These are phyloP conservation scores for Camellia japonica DNA, from an alignment of 148 eudicot species.

Conservation along the genomic window DNA sequence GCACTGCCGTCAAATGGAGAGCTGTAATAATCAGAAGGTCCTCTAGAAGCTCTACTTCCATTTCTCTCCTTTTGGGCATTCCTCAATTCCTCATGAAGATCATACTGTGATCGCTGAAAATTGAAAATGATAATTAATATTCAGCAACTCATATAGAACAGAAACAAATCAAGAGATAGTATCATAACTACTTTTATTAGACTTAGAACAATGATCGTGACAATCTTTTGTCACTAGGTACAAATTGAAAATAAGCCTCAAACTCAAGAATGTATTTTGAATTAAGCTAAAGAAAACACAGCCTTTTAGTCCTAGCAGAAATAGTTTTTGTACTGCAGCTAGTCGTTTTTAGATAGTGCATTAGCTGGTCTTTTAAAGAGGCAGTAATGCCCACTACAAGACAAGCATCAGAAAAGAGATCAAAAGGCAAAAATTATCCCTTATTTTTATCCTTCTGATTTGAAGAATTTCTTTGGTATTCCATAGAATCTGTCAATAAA, in stretches of 20 bases:
- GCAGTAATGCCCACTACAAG: background rate
- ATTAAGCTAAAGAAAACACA: too few species aligned
- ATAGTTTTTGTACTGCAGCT: background rate
- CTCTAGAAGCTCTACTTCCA: too few species aligned
- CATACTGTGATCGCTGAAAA: constrained; percentile 70
- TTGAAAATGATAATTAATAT: background rate
- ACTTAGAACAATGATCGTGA: background rate
- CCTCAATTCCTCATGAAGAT: constrained; percentile 64
- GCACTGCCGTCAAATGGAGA: too few species aligned
- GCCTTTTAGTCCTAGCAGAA: background rate
- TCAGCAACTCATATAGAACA: background rate
- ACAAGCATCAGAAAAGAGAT: background rate
- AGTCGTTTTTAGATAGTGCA: background rate
- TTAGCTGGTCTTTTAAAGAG: background rate
- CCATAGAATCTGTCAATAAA: background rate
- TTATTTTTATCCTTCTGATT: background rate
- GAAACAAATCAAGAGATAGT: background rate
- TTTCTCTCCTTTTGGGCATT: constrained; percentile 25
- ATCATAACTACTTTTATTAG: background rate
- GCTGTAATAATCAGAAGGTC: too few species aligned
- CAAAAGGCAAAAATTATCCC: too few species aligned
- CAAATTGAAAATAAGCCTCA: background rate
- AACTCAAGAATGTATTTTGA: background rate
- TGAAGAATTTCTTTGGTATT: background rate
- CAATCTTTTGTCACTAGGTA: background rate